phyloP scores from a whole-genome alignment of 2,329 filamentous ascomycete genomes.

The Fusarium praegraminearum region DNA sequence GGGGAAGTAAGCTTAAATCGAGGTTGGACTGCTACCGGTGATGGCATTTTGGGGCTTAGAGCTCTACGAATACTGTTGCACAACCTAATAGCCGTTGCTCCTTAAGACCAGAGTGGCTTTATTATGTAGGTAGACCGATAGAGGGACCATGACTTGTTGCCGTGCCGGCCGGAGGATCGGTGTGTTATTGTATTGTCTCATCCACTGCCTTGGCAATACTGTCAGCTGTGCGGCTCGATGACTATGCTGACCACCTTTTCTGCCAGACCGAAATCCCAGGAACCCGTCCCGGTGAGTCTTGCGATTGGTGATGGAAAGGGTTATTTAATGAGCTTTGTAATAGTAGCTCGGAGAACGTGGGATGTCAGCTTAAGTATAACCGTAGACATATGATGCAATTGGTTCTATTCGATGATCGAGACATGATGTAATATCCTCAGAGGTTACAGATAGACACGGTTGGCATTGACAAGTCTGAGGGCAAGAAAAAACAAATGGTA shows the following conservation, averaged over 20 bases:
- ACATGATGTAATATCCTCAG: neutral
- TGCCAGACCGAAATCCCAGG: neutral
- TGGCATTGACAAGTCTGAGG: neutral
- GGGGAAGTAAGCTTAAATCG: neutral
- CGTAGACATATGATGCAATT: no score
- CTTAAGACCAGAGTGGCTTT: no score
- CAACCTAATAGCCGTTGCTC: no score
- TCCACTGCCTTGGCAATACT: neutral
- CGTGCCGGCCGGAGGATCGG: neutral
- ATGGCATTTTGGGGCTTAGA: neutral
- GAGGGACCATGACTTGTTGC: neutral
- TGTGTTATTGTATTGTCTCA: neutral
- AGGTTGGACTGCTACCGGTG: neutral
- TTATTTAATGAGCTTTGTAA: neutral
- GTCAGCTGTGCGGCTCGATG: neutral
- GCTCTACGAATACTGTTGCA: no score
- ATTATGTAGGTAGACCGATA: no score
- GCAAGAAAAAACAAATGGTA: neutral
- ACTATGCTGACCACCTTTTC: conserved; percentile 1
- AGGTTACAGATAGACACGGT: neutral
- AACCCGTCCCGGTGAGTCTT: neutral
- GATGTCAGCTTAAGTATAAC: neutral
- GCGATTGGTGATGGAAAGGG: neutral
- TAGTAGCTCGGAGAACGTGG: neutral
- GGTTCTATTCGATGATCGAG: neutral